phyloP scores from a whole-genome alignment of 331 rosid genomes.

The Acacia pycnantha region DNA sequence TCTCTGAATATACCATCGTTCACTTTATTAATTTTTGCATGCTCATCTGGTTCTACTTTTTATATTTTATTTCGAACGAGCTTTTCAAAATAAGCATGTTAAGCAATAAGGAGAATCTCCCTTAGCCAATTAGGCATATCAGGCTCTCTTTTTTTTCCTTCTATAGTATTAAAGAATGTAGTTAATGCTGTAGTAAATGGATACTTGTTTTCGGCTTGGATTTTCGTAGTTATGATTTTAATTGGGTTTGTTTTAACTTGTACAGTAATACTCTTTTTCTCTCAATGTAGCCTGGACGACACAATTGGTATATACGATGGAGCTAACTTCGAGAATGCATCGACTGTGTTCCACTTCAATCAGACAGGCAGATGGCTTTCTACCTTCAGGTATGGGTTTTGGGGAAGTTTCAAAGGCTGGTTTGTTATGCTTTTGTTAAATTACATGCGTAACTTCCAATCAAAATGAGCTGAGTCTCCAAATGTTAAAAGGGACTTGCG shows the following conservation, averaged over 20 bases:
- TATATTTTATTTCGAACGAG: not conserved
- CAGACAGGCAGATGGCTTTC: conserved; percentile 80
- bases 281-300: conserved; percentile 63
- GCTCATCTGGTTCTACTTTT: not conserved
- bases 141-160: not conserved
- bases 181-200: not conserved
- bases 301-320: conserved; percentile 69
- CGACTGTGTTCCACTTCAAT: conserved; percentile 55
- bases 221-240: conserved; percentile 1
- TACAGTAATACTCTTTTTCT: not conserved
- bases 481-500: not conserved
- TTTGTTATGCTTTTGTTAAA: not conserved
- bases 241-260: not conserved
- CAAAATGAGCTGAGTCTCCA: not conserved
- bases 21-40: not conserved
- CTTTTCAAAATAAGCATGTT: not conserved
- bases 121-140: not conserved
- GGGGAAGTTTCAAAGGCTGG: conserved; percentile 7
- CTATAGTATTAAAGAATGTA: too few relatives aligned
- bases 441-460: conserved; percentile 7
- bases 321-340: conserved; percentile 47
- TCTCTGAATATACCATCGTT: not conserved
- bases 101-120: not conserved
- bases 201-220: not conserved
- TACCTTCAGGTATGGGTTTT: conserved; percentile 64